Conservation (phyloP, 306 rosid genomes). For the Vigna reflexopilosa region DNA sequence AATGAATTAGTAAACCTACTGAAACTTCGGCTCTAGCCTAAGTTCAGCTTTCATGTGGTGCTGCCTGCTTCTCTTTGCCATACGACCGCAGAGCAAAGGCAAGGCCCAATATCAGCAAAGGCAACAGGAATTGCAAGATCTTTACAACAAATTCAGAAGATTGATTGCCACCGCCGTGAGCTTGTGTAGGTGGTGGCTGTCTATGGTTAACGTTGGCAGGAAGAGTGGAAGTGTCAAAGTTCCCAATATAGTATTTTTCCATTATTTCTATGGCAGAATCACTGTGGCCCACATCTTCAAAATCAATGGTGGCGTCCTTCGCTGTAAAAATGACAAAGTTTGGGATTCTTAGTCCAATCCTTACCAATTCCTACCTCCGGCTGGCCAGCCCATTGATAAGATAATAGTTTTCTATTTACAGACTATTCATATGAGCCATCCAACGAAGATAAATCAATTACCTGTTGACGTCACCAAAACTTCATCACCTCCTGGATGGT, state of each 20-base stretch:
- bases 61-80: conserved; percentile 47
- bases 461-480: conserved; percentile 67
- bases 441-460: conserved; percentile 42
- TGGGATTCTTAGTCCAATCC: not conserved
- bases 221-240: conserved; percentile 58
- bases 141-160: conserved; percentile 53
- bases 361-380: not conserved
- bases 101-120: conserved; percentile 61
- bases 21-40: not conserved
- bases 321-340: conserved; percentile 44
- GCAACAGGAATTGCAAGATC: conserved; percentile 57
- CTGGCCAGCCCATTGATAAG: too few relatives aligned
- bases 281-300: conserved; percentile 85
- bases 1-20: conserved; percentile 8
- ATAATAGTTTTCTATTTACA: not conserved
- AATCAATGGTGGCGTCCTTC: conserved; percentile 80
- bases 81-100: conserved; percentile 64
- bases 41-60: conserved; percentile 4
- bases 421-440: conserved; percentile 6
- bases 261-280: conserved; percentile 63
- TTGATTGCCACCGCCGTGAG: conserved; percentile 21
- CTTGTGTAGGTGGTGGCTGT: conserved; percentile 40
- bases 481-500: conserved; percentile 93
- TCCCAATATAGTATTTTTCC: conserved; percentile 68
- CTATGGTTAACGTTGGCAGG: conserved; percentile 49